These are phyloP conservation scores for Thymus mandschuricus DNA, from an alignment of 257 asterid species.

Conservation along the genomic window DNA sequence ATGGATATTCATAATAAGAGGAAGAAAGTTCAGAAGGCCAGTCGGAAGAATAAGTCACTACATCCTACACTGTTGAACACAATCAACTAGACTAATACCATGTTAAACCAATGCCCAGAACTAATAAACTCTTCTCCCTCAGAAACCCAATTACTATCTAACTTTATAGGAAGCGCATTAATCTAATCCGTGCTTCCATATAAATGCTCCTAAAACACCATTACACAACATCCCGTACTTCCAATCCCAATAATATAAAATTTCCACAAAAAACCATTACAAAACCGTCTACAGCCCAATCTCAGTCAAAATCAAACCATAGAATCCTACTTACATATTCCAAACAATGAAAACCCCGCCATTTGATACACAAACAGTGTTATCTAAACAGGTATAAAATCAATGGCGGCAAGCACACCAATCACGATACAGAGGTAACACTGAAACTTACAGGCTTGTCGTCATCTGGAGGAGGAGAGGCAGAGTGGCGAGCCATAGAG, in stretches of 20 bases:
- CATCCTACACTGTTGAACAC: neutral
- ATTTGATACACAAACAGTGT: neutral
- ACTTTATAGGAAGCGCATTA: conserved; percentile 11
- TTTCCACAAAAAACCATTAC: neutral
- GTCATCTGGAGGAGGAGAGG: conserved; percentile 61
- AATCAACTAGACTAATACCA: conserved; percentile 10
- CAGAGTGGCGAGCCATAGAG: conserved; percentile 67
- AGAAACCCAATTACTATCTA: neutral
- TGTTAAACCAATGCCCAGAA: neutral
- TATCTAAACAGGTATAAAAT: conserved; percentile 1
- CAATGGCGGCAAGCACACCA: neutral
- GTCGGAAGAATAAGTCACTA: neutral
- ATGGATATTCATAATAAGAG: neutral
- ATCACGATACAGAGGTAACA: neutral
- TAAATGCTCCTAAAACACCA: conserved; percentile 7
- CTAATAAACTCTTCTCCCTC: neutral
- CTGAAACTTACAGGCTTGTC: conserved; percentile 55
- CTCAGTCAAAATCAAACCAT: neutral
- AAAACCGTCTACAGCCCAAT: conserved; percentile 23
- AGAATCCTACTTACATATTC: conserved; percentile 2
- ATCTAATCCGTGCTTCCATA: conserved; percentile 2
- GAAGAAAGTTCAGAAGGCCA: neutral
- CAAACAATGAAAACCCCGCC: neutral
- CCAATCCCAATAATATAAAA: conserved; percentile 14
- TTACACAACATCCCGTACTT: conserved; percentile 6